phyloP scores from a whole-genome alignment of 83 land plant species.

The Thuja plicata region DNA sequence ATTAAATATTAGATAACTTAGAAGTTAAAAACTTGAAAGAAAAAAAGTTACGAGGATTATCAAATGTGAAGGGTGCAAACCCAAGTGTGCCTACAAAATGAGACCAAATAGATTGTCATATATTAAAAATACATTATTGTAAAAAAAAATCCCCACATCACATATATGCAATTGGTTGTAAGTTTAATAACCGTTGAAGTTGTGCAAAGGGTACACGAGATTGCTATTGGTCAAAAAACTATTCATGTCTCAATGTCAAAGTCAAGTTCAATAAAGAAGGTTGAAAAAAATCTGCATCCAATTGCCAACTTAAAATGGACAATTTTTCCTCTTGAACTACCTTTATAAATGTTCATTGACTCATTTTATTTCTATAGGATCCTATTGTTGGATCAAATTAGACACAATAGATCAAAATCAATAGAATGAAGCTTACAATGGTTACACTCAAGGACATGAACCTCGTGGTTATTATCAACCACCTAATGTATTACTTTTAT shows the following conservation, averaged over 20 bases:
- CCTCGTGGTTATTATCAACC: constrained; percentile 48
- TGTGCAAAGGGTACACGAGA: constrained; percentile 72
- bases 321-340: neutral
- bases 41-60: too few relatives aligned
- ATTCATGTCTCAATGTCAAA: constrained; percentile 84
- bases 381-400: neutral
- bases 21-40: too few relatives aligned
- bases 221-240: constrained; percentile 66
- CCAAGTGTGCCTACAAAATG: too few relatives aligned
- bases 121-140: too few relatives aligned
- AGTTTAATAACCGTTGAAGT: too few relatives aligned
- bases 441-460: constrained; percentile 68
- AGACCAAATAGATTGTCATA: too few relatives aligned
- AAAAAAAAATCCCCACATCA: too few relatives aligned
- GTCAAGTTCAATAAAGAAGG: constrained; percentile 69
- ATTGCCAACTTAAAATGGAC: neutral
- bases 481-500: too few relatives aligned
- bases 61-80: too few relatives aligned
- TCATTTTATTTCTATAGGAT: constrained; percentile 7
- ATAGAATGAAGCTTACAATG: constrained; percentile 70
- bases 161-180: too few relatives aligned
- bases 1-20: too few relatives aligned
- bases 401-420: constrained; percentile 64
- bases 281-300: neutral
- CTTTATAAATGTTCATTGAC: neutral